These are phyloP conservation scores for Mimosa bimucronata DNA, from an alignment of 306 rosid genomes.

Conservation along the genomic window DNA sequence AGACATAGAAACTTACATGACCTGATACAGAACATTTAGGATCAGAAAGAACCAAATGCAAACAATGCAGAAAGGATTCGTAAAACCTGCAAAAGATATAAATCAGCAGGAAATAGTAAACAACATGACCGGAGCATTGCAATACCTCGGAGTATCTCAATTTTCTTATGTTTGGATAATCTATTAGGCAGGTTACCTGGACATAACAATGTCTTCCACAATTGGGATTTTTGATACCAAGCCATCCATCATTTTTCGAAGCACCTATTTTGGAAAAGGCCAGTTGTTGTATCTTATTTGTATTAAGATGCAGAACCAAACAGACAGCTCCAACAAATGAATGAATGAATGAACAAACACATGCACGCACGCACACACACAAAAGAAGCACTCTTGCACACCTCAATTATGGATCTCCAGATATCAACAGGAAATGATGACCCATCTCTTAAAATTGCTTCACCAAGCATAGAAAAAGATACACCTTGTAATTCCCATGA, in stretches of 20 bases:
- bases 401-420: conserved; percentile 84
- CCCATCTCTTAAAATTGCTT: conserved; percentile 69
- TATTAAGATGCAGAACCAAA: conserved; percentile 9
- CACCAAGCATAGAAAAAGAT: conserved; percentile 74
- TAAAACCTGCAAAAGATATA: conserved; percentile 73
- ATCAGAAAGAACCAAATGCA: conserved; percentile 78
- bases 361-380: too few species aligned
- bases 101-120: conserved; percentile 33
- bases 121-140: conserved; percentile 29
- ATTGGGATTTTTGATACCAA: conserved; percentile 61
- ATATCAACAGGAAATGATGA: conserved; percentile 61
- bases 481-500: conserved; percentile 72
- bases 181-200: conserved; percentile 57
- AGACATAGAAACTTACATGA: conserved; percentile 66
- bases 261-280: conserved; percentile 53
- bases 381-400: conserved; percentile 27
- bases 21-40: conserved; percentile 74
- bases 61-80: conserved; percentile 69
- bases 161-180: conserved; percentile 31
- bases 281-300: conserved; percentile 32
- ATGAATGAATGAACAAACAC: not conserved
- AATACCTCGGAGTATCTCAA: conserved; percentile 5
- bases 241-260: conserved; percentile 83
- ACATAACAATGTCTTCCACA: conserved; percentile 64
- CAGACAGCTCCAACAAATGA: conserved; percentile 8